Conservation (phyloP, 1,284 basidiomycete species). For the Heimioporus punctisporus region DNA sequence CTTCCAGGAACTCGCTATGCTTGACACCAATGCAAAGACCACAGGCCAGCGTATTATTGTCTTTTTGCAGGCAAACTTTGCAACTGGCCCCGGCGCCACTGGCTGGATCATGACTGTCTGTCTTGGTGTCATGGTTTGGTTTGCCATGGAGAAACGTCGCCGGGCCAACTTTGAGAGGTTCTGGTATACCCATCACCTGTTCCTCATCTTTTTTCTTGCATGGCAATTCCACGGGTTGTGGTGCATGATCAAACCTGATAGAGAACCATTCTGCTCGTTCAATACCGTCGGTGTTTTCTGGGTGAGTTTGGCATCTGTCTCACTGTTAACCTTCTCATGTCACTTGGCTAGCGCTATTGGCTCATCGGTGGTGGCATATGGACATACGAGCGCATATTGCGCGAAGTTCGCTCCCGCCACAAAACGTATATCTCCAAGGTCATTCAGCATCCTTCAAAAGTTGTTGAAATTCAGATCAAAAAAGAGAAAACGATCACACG, state of each 20-base stretch:
- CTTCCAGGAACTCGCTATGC: conserved; percentile 69
- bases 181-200: conserved; percentile 91
- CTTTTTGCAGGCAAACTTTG: conserved; percentile 79
- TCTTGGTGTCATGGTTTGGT: conserved; percentile 80
- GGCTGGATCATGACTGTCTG: conserved; percentile 88
- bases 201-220: conserved; percentile 86
- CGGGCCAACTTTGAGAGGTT: conserved; percentile 81
- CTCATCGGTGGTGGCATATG: conserved; percentile 85
- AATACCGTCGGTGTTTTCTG: conserved; percentile 92
- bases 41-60: conserved; percentile 57
- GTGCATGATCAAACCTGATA: conserved; percentile 93
- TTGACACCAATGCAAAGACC: conserved; percentile 52
- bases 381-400: conserved; percentile 83
- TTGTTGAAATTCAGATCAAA: conserved; percentile 93
- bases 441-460: conserved; percentile 90
- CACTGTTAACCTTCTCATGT: conserved; percentile 1
- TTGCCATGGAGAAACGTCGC: conserved; percentile 77
- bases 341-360: conserved; percentile 76
- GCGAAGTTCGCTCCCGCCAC: conserved; percentile 87
- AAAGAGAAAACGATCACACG: conserved; percentile 83
- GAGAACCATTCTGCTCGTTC: conserved; percentile 82
- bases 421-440: conserved; percentile 91
- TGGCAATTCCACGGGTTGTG: conserved; percentile 97
- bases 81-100: conserved; percentile 87
- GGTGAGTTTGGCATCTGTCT: conserved; percentile 48